Evolutionary conservation across 1,139 yeast genomes (phyloP).

Genomic region (Hanseniaspora sp.): DNA sequence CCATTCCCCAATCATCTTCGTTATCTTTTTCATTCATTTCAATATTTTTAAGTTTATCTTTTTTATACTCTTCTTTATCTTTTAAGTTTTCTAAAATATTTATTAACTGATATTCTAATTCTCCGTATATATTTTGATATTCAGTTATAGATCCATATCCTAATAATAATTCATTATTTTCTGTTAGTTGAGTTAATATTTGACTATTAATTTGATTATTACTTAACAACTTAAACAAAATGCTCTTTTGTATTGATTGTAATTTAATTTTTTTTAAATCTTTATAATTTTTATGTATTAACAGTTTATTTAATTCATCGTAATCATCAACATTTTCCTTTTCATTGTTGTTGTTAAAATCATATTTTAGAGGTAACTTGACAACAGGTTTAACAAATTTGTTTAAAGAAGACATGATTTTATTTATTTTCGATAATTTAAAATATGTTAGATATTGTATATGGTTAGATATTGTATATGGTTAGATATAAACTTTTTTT

Average conservation of each 20-base stretch:
- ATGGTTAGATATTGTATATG: too few species aligned
- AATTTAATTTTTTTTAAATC: constrained; percentile 4
- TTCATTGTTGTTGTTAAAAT: not conserved
- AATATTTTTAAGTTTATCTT: too few species aligned
- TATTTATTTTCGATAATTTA: not conserved
- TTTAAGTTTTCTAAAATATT: not conserved
- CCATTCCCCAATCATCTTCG: not conserved
- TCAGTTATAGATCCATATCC: constrained; percentile 9
- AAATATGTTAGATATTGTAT: too few species aligned
- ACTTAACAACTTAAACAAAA: constrained; percentile 1
- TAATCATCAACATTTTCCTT: not conserved
- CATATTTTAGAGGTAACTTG: not conserved
- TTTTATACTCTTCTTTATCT: not conserved
- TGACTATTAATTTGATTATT: not conserved
- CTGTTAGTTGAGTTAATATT: not conserved
- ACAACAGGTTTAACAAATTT: constrained; percentile 2
- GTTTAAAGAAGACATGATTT: not conserved
- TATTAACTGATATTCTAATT: not conserved
- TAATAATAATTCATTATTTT: not conserved
- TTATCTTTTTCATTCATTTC: not conserved
- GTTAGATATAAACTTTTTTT: too few species aligned
- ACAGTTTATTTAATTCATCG: not conserved
- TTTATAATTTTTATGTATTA: not conserved
- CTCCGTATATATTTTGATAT: constrained; percentile 6
- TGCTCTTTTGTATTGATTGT: constrained; percentile 8